phyloP scores from a whole-genome alignment of 2,329 filamentous ascomycete genomes.

The Eutypa lata region DNA sequence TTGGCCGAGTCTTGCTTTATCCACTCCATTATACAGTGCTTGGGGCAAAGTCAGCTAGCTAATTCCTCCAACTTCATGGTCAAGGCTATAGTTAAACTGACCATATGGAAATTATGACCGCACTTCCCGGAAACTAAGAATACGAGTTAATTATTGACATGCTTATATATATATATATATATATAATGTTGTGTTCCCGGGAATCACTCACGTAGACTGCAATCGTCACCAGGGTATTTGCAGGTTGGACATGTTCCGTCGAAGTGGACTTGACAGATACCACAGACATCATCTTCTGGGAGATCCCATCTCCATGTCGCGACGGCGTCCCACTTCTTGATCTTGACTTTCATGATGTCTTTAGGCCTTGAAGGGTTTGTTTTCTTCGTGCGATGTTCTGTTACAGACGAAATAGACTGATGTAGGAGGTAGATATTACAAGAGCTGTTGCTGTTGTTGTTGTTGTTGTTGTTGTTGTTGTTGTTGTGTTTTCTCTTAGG shows the following conservation, averaged over 20 bases:
- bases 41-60: constrained; percentile 14
- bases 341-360: constrained; percentile 82
- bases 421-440: too few relatives aligned
- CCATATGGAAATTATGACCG: constrained; percentile 97
- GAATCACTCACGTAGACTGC: constrained; percentile 71
- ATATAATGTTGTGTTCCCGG: background rate
- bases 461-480: too few relatives aligned
- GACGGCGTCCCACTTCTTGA: constrained; percentile 89
- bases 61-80: background rate
- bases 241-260: constrained; percentile 97
- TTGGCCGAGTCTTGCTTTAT: constrained; percentile 91
- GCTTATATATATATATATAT: background rate
- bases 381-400: too few relatives aligned
- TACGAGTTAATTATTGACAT: constrained; percentile 4
- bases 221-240: constrained; percentile 97
- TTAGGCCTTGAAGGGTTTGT: too few relatives aligned
- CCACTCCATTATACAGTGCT: constrained; percentile 97
- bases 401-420: too few relatives aligned
- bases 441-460: too few relatives aligned
- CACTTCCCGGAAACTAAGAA: constrained; percentile 85
- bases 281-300: constrained; percentile 94
- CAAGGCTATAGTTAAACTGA: constrained; percentile 47
- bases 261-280: constrained; percentile 97
- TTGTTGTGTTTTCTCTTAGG: too few relatives aligned
- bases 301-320: constrained; percentile 98